These are phyloP conservation scores for Globisporangium camurandrum DNA, from an alignment of 352 stramenopile species.

Conservation along the genomic window DNA sequence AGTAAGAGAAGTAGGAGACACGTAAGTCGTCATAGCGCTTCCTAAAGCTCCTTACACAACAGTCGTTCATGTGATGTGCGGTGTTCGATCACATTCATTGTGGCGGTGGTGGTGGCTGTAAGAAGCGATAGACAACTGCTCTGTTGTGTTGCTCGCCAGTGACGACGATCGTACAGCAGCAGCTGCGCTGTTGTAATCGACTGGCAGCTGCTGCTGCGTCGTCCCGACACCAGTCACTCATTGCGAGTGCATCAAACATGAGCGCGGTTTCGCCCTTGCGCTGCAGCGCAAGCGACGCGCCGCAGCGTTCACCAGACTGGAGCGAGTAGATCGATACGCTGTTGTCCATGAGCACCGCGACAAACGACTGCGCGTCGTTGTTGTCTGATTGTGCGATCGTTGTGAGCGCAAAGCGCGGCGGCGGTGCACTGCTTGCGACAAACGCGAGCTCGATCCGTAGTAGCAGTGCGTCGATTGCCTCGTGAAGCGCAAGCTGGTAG, in stretches of 20 bases:
- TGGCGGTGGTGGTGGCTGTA: no score
- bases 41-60: no score
- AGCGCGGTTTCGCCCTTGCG: constrained; percentile 10
- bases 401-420: constrained; percentile 34
- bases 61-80: neutral
- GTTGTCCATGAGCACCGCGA: constrained; percentile 29
- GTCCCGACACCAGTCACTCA: constrained; percentile 1
- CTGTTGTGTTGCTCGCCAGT: constrained; percentile 5
- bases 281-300: constrained; percentile 14
- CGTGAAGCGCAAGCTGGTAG: constrained; percentile 19
- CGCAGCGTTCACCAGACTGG: constrained; percentile 16
- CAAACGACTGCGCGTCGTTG: constrained; percentile 9
- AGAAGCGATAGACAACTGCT: constrained; percentile 7
- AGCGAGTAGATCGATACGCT: constrained; percentile 21
- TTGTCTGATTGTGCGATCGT: neutral
- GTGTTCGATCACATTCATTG: no score
- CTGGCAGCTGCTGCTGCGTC: neutral
- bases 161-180: constrained; percentile 4
- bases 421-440: constrained; percentile 15
- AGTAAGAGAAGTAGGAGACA: neutral
- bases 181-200: no score
- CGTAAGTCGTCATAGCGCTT: no score
- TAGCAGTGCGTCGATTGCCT: constrained; percentile 14
- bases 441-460: constrained; percentile 18
- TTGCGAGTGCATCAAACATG: constrained; percentile 19